Evolutionary conservation across 257 asterid genomes (phyloP), one percentile per base, ranked within the genome.

Genomic region (Fraxinus americana): DNA sequence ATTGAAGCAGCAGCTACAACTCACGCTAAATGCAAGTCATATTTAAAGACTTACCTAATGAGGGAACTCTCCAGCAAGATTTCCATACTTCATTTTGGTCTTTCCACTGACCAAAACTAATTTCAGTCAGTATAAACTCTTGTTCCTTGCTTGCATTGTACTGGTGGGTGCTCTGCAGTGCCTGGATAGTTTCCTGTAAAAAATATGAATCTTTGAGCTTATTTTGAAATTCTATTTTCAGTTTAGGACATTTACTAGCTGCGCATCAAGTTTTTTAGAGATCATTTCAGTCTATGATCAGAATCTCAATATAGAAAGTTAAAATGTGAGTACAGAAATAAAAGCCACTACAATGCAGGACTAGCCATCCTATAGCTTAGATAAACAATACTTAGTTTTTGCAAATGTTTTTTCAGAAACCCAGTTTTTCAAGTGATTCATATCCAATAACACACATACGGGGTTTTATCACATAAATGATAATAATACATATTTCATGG

Each of bases 61-160:
- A 57, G 57, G 85, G 84, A 25, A 74, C 87, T 61, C 59, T 78
- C 91, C 92, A 89, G 77, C 97, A 89, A 32, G 89, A 88, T 75
- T 85, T 87, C 0, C 52, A 36, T 10, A 86, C 30, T 57, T 76
- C 74, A 66, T 34, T 69, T 12, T 14, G 80, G 38, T 81, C 78
- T 63, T 32, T 80, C 89, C 87, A 87, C 14, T 82, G 79, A 1
- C 84, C 84, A 32, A 67, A 57, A 30, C 50, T 74, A 45, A 48
- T 57, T 73, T 75, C 84, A 17, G 78, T 39, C 9, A 74, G 71
- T 72, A 75, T 83, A 11, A 79, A 73, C 19, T 16, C 75, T 66
- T 12, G 74, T 80, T 81, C 77, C 79, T 78, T 82, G 67, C 85
- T 41, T 7, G 79, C 67, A 27, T 80, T 77, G 48, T 83, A 81